These are phyloP conservation scores for Nicotiana attenuata DNA, from an alignment of 257 asterid genomes.

Conservation along the genomic window DNA sequence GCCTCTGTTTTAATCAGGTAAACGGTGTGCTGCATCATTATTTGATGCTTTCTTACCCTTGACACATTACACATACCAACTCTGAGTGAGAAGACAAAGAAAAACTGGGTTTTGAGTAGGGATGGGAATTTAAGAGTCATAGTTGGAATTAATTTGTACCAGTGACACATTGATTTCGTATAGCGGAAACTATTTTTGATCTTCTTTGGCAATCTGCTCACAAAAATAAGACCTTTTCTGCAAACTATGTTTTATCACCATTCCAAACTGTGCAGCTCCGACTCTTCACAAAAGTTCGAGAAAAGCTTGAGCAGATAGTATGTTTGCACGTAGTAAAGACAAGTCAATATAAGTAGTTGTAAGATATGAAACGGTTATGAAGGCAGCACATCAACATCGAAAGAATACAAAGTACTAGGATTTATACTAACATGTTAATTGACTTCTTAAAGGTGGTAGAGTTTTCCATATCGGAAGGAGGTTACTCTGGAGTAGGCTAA, in stretches of 20 bases:
- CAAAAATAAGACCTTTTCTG: neutral
- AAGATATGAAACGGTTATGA: neutral
- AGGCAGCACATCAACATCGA: neutral
- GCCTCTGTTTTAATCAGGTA: slow-evolving; percentile 81
- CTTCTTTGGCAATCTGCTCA: neutral
- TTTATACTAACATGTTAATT: no score
- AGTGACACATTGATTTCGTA: neutral
- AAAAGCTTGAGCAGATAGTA: neutral
- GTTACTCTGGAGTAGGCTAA: neutral
- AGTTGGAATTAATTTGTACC: neutral
- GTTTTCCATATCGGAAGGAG: neutral
- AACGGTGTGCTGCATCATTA: slow-evolving; percentile 2
- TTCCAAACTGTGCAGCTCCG: neutral
- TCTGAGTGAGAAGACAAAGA: neutral
- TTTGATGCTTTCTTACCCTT: neutral
- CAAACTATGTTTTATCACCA: neutral
- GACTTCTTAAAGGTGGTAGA: neutral
- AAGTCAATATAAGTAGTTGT: neutral
- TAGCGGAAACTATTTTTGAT: neutral
- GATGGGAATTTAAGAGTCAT: neutral
- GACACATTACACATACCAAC: neutral
- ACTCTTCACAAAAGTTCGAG: neutral
- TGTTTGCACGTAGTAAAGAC: neutral
- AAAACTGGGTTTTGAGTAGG: neutral
- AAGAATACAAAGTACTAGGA: no score